These are phyloP conservation scores for Gomphus sp. DNA, from an alignment of 1,284 basidiomycete genomes.

Conservation along the genomic window DNA sequence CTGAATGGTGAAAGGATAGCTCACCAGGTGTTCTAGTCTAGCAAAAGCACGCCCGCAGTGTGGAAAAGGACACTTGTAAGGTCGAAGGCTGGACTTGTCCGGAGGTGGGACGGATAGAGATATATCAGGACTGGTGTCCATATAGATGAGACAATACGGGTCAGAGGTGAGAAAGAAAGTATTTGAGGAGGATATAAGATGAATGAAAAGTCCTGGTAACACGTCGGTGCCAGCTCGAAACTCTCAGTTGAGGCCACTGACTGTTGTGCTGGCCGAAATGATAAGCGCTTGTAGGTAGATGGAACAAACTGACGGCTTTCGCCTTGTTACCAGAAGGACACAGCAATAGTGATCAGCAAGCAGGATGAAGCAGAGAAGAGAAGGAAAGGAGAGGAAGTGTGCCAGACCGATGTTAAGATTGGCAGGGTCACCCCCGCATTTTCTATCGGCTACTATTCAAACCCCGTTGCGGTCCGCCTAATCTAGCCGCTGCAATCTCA, in stretches of 20 bases:
- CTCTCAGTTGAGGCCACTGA: background rate
- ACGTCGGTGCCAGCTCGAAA: background rate
- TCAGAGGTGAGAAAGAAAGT: background rate
- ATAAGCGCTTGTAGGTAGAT: background rate
- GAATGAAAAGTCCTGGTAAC: background rate
- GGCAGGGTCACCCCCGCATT: conserved; percentile 8
- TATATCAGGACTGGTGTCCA: conserved; percentile 2
- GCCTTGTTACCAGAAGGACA: background rate
- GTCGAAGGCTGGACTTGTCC: conserved; percentile 62
- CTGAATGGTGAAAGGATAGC: conserved; percentile 20
- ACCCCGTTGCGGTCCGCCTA: conserved; percentile 1
- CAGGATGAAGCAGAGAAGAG: background rate
- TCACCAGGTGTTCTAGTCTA: conserved; percentile 85
- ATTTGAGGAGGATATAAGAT: background rate
- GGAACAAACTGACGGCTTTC: background rate
- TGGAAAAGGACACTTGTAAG: conserved; percentile 93
- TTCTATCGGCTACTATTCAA: conserved; percentile 8
- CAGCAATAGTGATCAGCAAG: background rate
- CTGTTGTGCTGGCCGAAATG: background rate
- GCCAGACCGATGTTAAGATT: background rate
- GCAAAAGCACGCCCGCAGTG: conserved; percentile 89
- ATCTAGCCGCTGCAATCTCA: background rate
- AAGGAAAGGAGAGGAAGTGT: background rate
- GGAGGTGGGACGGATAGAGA: background rate
- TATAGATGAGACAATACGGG: background rate